Evolutionary conservation across 805 yeast species (phyloP).

Genomic region (Cyberlindnera bimundalis): DNA sequence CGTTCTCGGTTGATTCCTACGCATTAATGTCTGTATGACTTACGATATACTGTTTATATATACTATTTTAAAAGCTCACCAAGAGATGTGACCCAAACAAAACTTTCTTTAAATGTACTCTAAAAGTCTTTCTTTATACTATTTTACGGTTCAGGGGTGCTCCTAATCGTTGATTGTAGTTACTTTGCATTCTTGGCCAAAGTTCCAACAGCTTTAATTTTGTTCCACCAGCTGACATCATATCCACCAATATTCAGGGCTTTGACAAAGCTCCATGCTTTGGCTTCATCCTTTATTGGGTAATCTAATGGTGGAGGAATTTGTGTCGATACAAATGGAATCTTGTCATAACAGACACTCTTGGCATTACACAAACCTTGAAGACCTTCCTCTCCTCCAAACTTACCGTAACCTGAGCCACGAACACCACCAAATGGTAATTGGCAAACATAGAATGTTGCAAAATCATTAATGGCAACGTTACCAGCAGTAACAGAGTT

Average conservation of each 20-base stretch:
- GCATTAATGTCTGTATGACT: not conserved
- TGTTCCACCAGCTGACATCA: constrained; percentile 69
- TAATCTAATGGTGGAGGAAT: constrained; percentile 91
- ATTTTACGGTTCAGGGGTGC: too few species aligned
- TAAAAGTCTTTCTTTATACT: not conserved
- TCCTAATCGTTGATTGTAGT: too few species aligned
- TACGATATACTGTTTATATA: not conserved
- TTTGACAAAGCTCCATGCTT: constrained; percentile 86
- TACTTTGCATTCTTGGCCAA: constrained; percentile 45
- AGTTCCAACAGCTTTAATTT: constrained; percentile 49
- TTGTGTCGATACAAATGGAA: constrained; percentile 71
- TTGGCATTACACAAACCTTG: constrained; percentile 86
- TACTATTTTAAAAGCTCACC: too few species aligned
- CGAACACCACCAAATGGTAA: constrained; percentile 94
- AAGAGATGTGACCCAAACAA: too few species aligned
- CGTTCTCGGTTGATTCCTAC: constrained; percentile 22
- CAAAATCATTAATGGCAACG: constrained; percentile 96
- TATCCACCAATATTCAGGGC: constrained; percentile 84
- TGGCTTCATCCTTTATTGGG: constrained; percentile 76
- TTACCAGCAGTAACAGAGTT: constrained; percentile 74
- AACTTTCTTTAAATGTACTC: too few species aligned
- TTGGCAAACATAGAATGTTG: constrained; percentile 93
- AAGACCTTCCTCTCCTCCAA: constrained; percentile 97
- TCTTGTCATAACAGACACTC: constrained; percentile 80
- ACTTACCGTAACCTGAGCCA: constrained; percentile 95